Conservation (phyloP, 2,329 filamentous ascomycete genomes). For the Hortaea werneckii region DNA sequence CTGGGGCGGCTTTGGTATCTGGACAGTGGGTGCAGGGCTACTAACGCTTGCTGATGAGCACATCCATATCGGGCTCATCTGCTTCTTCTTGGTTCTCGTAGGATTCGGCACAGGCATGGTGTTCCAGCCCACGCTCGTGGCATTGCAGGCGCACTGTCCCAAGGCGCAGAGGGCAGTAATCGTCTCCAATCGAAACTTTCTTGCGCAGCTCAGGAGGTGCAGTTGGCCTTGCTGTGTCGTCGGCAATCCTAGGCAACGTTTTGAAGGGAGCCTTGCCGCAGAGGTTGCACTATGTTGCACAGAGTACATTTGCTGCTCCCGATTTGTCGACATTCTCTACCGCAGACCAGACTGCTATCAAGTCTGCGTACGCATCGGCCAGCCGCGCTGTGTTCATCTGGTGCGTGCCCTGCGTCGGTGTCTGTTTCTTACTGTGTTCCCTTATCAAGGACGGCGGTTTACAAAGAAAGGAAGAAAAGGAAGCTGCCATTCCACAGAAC, state of each 20-base stretch:
- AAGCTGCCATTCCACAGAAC: constrained; percentile 2
- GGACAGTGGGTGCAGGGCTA: constrained; percentile 45
- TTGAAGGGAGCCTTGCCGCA: constrained; percentile 28
- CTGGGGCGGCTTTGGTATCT: constrained; percentile 38
- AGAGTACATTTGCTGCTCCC: constrained; percentile 30
- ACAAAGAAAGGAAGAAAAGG: constrained; percentile 15
- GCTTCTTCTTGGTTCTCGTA: constrained; percentile 41
- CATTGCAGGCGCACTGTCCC: constrained; percentile 38
- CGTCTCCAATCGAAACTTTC: constrained; percentile 53
- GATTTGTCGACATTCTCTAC: constrained; percentile 24
- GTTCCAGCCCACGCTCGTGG: constrained; percentile 46
- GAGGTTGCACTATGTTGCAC: constrained; percentile 28
- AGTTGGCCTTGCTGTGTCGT: constrained; percentile 47
- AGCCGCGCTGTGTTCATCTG: constrained; percentile 48
- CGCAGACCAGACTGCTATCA: constrained; percentile 31
- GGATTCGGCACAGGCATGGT: constrained; percentile 45
- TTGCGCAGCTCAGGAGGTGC: constrained; percentile 50
- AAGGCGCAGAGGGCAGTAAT: constrained; percentile 51
- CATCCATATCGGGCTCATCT: constrained; percentile 40
- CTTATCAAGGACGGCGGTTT: constrained; percentile 35
- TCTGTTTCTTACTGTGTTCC: constrained; percentile 41
- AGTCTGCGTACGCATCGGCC: constrained; percentile 44
- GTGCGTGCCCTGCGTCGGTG: constrained; percentile 44
- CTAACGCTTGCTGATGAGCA: constrained; percentile 39
- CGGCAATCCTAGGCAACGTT: constrained; percentile 36